Base-by-base conservation (phyloP, 1,284 basidiomycete species). In the Cryptococcus sp. region DNA sequence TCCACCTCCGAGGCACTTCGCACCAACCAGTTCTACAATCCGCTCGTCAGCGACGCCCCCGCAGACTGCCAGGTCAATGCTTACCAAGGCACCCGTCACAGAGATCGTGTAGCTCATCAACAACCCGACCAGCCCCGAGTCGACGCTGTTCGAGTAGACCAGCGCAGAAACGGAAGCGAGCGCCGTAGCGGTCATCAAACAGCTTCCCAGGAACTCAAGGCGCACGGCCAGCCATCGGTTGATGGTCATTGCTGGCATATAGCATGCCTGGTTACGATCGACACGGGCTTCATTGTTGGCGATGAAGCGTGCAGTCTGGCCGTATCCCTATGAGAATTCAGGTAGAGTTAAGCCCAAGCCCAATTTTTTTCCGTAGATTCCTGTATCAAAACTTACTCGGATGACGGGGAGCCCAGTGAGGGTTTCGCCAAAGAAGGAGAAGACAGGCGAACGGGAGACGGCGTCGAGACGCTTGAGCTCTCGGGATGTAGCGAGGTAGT, bases 401-500 rank as follows among this genome's bases (percentile, higher is more conserved):
- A 98, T 95, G 18, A 89, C 91, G 1, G 88, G 84, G 9, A 94
- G 79, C 8, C 93, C 94, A 4, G 84, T 82, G 11, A 97, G 80
- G 0, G 89, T 88, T 73, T 97, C 92, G 18, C 88, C 87, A 72
- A 91, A 90, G 85, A 87, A 89, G 1, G 80, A 80, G 72, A 96
- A 95, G 63, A 97, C 91, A 9, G 94, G 94, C 1, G 89, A 91
- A 55, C 89, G 87, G 12, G 89, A 89, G 28, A 90, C 86, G 4
- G 94, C 88, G 68, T 96, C 93, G 9, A 97, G 82, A 21, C 93
- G 87, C 76, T 96, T 95, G 46, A 96, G 82, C 73, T 95, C 92
- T 50, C 92, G 86, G 12, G 89, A 92, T 0, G 93, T 93, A 1
- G 90, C 81, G 16, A 97, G 84, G 74, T 96, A 97, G 78, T 94